Evolutionary conservation across 164 flowering plant genomes (phyloP).

Genomic region (Vitis amurensis): DNA sequence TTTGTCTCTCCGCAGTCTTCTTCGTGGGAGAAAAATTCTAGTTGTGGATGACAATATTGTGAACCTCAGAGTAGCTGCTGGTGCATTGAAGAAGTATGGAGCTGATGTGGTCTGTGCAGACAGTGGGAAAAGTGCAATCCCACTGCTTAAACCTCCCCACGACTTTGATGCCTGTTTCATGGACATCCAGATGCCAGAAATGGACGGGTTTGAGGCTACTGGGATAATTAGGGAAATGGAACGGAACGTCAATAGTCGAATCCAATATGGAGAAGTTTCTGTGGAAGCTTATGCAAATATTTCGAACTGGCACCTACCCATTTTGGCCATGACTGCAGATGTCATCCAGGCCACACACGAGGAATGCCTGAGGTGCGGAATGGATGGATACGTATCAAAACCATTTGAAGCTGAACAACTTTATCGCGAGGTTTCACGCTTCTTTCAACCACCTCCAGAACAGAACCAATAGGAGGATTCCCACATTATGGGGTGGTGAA

Average conservation of each 20-base stretch:
- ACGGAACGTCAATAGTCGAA: conserved; percentile 32
- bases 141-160: conserved; percentile 73
- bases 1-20: conserved; percentile 52
- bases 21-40: conserved; percentile 71
- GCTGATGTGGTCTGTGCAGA: conserved; percentile 77
- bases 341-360: conserved; percentile 92
- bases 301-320: conserved; percentile 76
- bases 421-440: conserved; percentile 78
- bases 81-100: conserved; percentile 87
- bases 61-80: conserved; percentile 86
- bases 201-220: conserved; percentile 99
- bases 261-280: conserved; percentile 47
- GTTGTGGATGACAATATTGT: conserved; percentile 89
- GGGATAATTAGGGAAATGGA: conserved; percentile 70
- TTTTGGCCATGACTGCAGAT: conserved; percentile 98
- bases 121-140: conserved; percentile 67
- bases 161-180: conserved; percentile 91
- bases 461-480: conserved; percentile 21
- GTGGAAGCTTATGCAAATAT: conserved; percentile 36
- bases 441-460: conserved; percentile 37
- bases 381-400: conserved; percentile 98
- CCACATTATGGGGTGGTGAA: too few species aligned
- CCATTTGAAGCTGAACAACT: conserved; percentile 93
- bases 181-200: conserved; percentile 99
- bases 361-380: conserved; percentile 67